These are phyloP conservation scores for Multifurca ochricompacta DNA, from an alignment of 768 basidiomycete species.

Conservation along the genomic window DNA sequence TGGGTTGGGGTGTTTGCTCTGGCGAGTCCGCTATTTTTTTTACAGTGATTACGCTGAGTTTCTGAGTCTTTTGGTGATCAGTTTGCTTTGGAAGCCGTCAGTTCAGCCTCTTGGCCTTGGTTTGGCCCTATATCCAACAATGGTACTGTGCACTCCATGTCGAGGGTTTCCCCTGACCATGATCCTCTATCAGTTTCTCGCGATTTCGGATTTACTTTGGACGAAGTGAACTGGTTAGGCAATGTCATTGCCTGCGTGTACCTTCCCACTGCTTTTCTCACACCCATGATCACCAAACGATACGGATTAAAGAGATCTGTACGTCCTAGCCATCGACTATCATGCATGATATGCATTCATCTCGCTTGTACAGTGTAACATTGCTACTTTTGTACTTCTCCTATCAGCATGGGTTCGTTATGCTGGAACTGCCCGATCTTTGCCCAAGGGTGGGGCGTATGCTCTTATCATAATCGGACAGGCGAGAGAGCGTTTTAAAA, in stretches of 20 bases:
- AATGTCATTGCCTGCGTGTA: slow-evolving; percentile 58
- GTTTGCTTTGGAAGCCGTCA: slow-evolving; percentile 52
- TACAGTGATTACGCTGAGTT: not conserved
- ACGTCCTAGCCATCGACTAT: slow-evolving; percentile 25
- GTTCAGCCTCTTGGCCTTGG: slow-evolving; percentile 68
- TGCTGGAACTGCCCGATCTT: slow-evolving; percentile 51
- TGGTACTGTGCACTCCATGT: slow-evolving; percentile 37
- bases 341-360: not conserved
- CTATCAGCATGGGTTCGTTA: slow-evolving; percentile 72
- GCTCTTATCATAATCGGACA: slow-evolving; percentile 65
- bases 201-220: slow-evolving; percentile 61
- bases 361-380: slow-evolving; percentile 44
- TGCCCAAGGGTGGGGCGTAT: slow-evolving; percentile 49
- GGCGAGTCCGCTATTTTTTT: slow-evolving; percentile 30
- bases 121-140: slow-evolving; percentile 76
- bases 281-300: slow-evolving; percentile 49
- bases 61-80: slow-evolving; percentile 23
- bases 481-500: slow-evolving; percentile 30
- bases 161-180: not conserved
- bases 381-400: slow-evolving; percentile 46
- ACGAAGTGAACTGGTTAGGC: slow-evolving; percentile 75
- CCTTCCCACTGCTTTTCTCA: slow-evolving; percentile 50
- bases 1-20: slow-evolving; percentile 59
- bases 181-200: slow-evolving; percentile 36
- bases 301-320: slow-evolving; percentile 61